These are phyloP conservation scores for Abortiporus biennis DNA, from an alignment of 1,284 basidiomycete species.

Conservation along the genomic window DNA sequence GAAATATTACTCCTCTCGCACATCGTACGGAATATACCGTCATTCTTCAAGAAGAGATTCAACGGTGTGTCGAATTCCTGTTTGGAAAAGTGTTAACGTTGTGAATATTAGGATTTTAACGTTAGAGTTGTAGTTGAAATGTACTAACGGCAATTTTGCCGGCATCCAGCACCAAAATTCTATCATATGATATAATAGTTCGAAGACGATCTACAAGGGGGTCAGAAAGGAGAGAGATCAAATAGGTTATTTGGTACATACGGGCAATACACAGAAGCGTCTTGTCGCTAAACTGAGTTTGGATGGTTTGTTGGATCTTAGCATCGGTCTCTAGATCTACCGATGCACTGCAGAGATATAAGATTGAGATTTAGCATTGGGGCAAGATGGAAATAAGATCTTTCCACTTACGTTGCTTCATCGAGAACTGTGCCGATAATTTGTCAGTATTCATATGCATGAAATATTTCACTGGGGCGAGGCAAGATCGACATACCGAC, in stretches of 20 bases:
- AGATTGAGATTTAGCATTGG: no score
- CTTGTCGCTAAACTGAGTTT: constrained; percentile 33
- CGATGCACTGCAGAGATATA: constrained; percentile 25
- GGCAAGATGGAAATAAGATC: no score
- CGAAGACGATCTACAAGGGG: constrained; percentile 50
- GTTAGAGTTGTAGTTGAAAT: background rate
- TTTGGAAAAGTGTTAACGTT: background rate
- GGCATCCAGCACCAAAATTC: constrained; percentile 66
- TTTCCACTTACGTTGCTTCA: constrained; percentile 23
- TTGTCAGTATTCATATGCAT: background rate
- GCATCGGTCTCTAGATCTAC: constrained; percentile 56
- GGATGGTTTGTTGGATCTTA: constrained; percentile 56
- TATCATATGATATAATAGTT: constrained; percentile 79
- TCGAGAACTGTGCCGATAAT: constrained; percentile 19
- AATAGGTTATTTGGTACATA: constrained; percentile 11
- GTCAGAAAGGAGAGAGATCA: background rate
- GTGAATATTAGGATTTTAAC: background rate
- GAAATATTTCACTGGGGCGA: background rate
- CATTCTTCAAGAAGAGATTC: constrained; percentile 44
- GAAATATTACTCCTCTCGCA: constrained; percentile 59
- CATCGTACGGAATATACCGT: constrained; percentile 62
- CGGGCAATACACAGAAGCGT: constrained; percentile 26
- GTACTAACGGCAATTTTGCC: constrained; percentile 56
- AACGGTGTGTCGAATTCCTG: constrained; percentile 70
- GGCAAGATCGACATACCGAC: constrained; percentile 26